Evolutionary conservation across 2,329 filamentous ascomycete genomes (phyloP), one percentile per base, ranked within the genome.

Genomic region (Colletotrichum spaethianum): DNA sequence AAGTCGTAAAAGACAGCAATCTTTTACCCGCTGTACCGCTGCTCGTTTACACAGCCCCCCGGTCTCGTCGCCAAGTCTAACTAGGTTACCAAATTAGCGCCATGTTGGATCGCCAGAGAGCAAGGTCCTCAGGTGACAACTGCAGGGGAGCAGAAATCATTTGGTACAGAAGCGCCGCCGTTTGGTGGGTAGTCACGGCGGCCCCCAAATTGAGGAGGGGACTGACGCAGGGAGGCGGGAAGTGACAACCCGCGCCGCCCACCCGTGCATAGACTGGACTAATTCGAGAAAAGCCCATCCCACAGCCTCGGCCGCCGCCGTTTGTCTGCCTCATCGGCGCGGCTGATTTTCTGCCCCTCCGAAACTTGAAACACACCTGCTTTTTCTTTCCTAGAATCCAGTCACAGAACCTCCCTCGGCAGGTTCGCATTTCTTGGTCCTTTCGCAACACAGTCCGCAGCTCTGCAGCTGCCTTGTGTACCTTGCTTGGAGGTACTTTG

Each of bases 191-290:
- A 28, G 14, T 12, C 48, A 26, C 48, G 18, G 56, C 63, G 56
- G 57, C 63, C 56, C 63, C 63, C 63, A 50, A 66, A 48, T 66
- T 55, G 66, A 62, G 56, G 55, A 52, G 33, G 53, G 53, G 66
- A 48, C 31, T 28, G 42, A 53, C 44, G 69, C 57, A 63, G 65
- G 64, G 52, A 68, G 64, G 42, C 18, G 38, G 33, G 31, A 62
- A 52, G 48, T 62, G 68, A 70, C 64, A 63, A 53, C 16, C 48
- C 48, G 61, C 38, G 63, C 38, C 63, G 36, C 50, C 31, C 52
- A 38, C 40, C 14, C 42, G 14, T 11, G 11, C 28, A 16, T 28
- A 48, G 26, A 46, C 3, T 28, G 36, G 53, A 56, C 53, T 36
- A 5, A 55, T 33, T 33, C 52, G 26, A 62, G 40, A 23, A 31